A percentile compares a stretch with the other conserved stretches of the same genome.
These are phyloP conservation scores for Cryptococcus amylolentus DNA, from an alignment of 1,284 basidiomycete genomes.

Conservation along the genomic window DNA sequence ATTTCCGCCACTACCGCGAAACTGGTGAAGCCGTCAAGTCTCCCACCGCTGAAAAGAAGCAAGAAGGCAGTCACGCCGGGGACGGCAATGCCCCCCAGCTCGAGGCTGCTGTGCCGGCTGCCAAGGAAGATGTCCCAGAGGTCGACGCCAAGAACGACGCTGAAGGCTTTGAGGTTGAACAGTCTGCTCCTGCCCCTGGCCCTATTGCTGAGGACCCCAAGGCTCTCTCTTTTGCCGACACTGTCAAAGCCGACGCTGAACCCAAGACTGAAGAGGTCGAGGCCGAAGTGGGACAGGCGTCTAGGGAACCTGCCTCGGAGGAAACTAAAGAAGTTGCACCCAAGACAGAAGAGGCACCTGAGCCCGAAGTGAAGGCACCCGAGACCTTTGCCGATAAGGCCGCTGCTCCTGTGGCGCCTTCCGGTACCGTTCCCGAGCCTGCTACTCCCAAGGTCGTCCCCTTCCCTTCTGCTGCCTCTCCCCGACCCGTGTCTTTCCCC, in stretches of 20 bases:
- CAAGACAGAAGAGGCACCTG: neutral
- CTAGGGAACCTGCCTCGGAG: no score
- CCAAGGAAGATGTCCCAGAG: neutral
- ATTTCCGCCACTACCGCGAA: conserved; percentile 1
- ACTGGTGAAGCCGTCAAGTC: neutral
- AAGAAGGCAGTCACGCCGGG: neutral
- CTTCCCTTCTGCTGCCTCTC: conserved; percentile 7
- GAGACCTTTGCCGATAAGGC: neutral
- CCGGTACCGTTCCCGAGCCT: neutral
- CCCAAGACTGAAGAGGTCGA: neutral
- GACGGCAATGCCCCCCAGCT: neutral
- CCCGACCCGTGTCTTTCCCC: conserved; percentile 6
- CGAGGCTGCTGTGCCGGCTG: neutral
- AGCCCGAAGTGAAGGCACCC: neutral
- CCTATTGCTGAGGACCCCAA: conserved; percentile 8
- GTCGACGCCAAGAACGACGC: neutral
- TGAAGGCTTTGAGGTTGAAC: neutral
- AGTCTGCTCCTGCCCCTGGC: neutral
- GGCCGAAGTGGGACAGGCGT: neutral
- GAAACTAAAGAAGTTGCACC: no score
- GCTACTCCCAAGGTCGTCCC: conserved; percentile 1
- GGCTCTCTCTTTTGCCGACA: conserved; percentile 12
- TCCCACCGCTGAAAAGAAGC: neutral
- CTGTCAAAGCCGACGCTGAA: conserved; percentile 5
- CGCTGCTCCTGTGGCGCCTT: neutral